Evolutionary conservation across 345 rosid species (phyloP), one percentile per base, ranked within the genome.

Genomic region (Lenwebbia sp.): DNA sequence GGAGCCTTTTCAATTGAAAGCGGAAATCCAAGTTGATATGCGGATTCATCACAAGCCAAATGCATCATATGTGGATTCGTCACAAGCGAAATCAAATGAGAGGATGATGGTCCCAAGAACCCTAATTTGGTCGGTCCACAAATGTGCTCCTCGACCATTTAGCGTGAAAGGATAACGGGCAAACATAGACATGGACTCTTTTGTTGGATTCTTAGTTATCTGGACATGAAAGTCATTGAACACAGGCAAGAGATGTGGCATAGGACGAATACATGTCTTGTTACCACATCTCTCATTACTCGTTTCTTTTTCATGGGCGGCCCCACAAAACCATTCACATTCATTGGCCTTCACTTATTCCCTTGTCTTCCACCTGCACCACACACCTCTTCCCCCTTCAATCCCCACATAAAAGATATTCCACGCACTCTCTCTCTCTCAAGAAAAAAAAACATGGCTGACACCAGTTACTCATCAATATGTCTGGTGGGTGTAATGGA

Each of bases 241-340:
- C 86, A 60, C 57, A 28, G 10, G 75, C 30, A 47, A 74, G 53
- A 65, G 84, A 82, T 53, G 56, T 82, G 87, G 82, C 52, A 82
- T 83, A 85, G 49, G 85, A 40, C 83, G 82, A 54, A 47, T 75
- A 5, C 23, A 54, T 23, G 93, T 95, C 95, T 93, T 88, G 82
- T 92, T 83, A 93, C 93, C 28, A 95, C 90, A 70, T 93, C 97
- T 86, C 95, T 93, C 85, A 92, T 96, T 70, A 33, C 4, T 2
- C 47, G 37, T 4, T 4, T 37, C 26, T 96, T 98, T 82, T 98
- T 82, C 83, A n/a, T n/a, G 54, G 58, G 19, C 7, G 57, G 57
- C 40, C 40, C 57, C 41, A 83, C 57, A n/a, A 83, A 53, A 30
- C 23, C 44, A 83, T 53, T 83, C 47, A 33, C 58, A 10, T 84